Evolutionary conservation across 306 rosid species (phyloP).

Genomic region (Begonia masoniana): DNA sequence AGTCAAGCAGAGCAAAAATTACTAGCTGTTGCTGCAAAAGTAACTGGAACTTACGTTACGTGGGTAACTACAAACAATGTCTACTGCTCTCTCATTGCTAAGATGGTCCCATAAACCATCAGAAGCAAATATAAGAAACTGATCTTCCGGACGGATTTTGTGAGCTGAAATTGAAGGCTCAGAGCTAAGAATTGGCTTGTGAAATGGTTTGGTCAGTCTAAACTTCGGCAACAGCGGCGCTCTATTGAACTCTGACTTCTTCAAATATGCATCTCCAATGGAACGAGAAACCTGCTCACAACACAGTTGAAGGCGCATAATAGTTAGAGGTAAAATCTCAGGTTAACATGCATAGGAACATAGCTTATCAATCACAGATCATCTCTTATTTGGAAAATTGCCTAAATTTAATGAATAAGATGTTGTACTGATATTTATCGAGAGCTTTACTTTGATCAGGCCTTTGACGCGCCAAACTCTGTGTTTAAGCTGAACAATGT

Average conservation of each 20-base stretch:
- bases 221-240: slow-evolving; percentile 51
- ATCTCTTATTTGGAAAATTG: no score
- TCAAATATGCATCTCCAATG: slow-evolving; percentile 79
- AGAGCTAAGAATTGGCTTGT: slow-evolving; percentile 52
- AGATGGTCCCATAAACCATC: slow-evolving; percentile 94
- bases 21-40: no score
- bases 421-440: no score
- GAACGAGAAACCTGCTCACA: slow-evolving; percentile 62
- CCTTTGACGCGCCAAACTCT: slow-evolving; percentile 87
- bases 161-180: slow-evolving; percentile 53
- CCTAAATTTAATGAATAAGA: no score
- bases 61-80: slow-evolving; percentile 49
- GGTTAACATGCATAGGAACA: neutral
- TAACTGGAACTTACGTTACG: slow-evolving; percentile 30
- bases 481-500: slow-evolving; percentile 56
- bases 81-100: slow-evolving; percentile 58
- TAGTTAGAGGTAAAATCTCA: neutral
- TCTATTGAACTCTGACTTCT: slow-evolving; percentile 56
- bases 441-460: slow-evolving; percentile 50
- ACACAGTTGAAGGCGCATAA: no score
- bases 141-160: slow-evolving; percentile 50
- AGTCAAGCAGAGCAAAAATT: neutral
- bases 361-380: no score
- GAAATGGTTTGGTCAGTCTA: slow-evolving; percentile 53
- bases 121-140: slow-evolving; percentile 66